These are phyloP conservation scores for Avena insularis DNA, from an alignment of 176 grass and related monocot genomes.

Conservation along the genomic window DNA sequence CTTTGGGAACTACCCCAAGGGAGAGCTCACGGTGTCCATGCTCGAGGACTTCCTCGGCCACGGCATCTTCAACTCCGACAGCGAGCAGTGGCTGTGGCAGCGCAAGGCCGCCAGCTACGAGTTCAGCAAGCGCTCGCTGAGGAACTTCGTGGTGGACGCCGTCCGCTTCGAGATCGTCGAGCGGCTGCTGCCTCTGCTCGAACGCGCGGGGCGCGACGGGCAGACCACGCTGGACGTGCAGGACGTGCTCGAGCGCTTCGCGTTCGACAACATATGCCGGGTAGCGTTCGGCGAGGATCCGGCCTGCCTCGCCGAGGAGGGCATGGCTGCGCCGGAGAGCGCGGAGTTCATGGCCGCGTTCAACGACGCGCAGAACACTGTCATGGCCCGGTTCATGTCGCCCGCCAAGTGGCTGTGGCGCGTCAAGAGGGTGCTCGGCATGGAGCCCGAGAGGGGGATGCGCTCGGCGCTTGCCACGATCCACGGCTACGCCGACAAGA, in stretches of 20 bases:
- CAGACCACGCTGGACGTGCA: slow-evolving; percentile 53
- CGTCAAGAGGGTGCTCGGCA: slow-evolving; percentile 48
- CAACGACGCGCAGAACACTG: slow-evolving; percentile 54
- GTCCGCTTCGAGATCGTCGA: slow-evolving; percentile 49
- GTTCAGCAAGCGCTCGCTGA: slow-evolving; percentile 63
- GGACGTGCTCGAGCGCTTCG: slow-evolving; percentile 77
- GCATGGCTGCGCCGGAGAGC: not conserved
- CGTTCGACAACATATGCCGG: slow-evolving; percentile 71
- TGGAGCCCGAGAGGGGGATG: slow-evolving; percentile 50
- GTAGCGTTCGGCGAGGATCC: slow-evolving; percentile 72
- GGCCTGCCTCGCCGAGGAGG: slow-evolving; percentile 47
- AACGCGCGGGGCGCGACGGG: not conserved
- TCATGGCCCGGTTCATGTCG: slow-evolving; percentile 52
- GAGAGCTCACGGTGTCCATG: slow-evolving; percentile 39
- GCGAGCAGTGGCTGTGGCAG: slow-evolving; percentile 69
- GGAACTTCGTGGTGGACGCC: slow-evolving; percentile 45
- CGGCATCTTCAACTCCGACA: slow-evolving; percentile 80
- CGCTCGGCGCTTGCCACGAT: slow-evolving; percentile 38
- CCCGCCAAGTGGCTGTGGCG: slow-evolving; percentile 39
- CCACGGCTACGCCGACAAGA: slow-evolving; percentile 46
- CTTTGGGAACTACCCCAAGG: slow-evolving; percentile 67
- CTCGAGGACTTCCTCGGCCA: slow-evolving; percentile 71
- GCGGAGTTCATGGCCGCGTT: slow-evolving; percentile 59
- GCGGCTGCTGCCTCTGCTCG: slow-evolving; percentile 59
- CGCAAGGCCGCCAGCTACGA: slow-evolving; percentile 72